Base-by-base conservation (phyloP, 345 rosid genomes). In the Populus alba region DNA sequence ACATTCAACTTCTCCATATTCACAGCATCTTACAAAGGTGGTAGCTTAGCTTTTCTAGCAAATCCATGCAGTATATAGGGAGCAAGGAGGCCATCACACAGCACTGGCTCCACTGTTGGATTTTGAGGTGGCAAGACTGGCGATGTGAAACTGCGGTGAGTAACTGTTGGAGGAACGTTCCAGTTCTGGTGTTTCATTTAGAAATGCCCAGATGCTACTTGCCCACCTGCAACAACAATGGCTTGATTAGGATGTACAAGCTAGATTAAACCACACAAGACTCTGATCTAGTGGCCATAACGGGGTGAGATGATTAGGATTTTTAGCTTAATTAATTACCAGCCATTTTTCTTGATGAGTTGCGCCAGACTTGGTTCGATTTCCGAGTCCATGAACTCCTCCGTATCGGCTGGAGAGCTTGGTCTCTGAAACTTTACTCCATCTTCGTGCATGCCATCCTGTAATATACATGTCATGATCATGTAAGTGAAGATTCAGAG, bases 181-280 rank as follows among this genome's bases (percentile, higher is more conserved):
- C 8, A 81, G 79, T 61, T 88, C 92, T 2, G 92, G 93, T 0
- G 96, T 92, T 79, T 92, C 98, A 67, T 95, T 93, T 57, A 95
- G 85, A 81, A 92, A 92, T 23, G 98, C 98, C 96, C 78, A 90
- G 73, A 80, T 90, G 88, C 97, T 95, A 67, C 90, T 81, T 2
- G 75, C 90, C 98, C 99, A 95, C 98, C 98, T 89, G 74, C 81
- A 51, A 22, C 66, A 29, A 29, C 62, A 43, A 10, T 31, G 6
- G 8, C 7, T 27, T 0, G n/a, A 7, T 7, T 15, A 9, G 72
- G 2, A 67, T 6, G 23, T 15, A 67, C 2, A 20, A 1, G 20
- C 0, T 7, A 59, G 65, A 59, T 59, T 23, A 23, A 59, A 59
- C 0, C 15, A 23, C 0, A 4, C 6, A 22, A 3, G 27, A n/a